Base-by-base conservation (phyloP, 2,329 filamentous ascomycete species). In the Ophiostoma himal-ulmi region DNA sequence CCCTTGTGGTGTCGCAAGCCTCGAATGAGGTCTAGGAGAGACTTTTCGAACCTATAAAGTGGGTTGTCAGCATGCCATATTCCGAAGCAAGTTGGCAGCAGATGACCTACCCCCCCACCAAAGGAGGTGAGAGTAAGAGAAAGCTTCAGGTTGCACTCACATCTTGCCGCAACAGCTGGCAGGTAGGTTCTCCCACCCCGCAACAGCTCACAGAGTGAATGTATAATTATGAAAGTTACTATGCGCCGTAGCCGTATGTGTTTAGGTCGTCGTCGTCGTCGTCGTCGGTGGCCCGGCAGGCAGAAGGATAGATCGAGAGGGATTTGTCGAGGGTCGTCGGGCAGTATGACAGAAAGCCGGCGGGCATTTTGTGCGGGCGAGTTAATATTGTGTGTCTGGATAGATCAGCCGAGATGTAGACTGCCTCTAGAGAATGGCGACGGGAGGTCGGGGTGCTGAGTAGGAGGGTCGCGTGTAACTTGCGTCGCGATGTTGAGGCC, bases 1-100 rank as follows among this genome's bases (percentile, higher is more conserved):
- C 94, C 94, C 81, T 97, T 97, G 83, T 98, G 94, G 79, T 94
- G 95, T 75, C 95, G 90, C 78, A 99, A 84, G 77, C 95, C 95
- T 81, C 94, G 88, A 77, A 99, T 99, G 84, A 99, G 94, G 88
- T 98, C 94, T 81, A 97, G 97, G 26, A 99, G 88, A 60, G 95
- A 97, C 82, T 99, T 99, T 81, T 99, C 95, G 83, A 99, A 99
- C 95, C 94, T 98, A 10, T 17, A 14, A 36, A 68, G 48, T 10
- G 1, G n/a, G 22, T 11, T 37, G 68, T 71, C 34, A 69, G 64
- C 20, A 34, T 65, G 57, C n/a, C 13, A 57, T 14, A 62, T 39
- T 5, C 6, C 13, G 20, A 22, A 57, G 52, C n/a, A 57, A 57
- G 11, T 65, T 36, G 20, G 62, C 36, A 20, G 20, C 62, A 11